Base-by-base conservation (phyloP, 371 early-diverging fungal genomes). In the Fennellomyces sp. region DNA sequence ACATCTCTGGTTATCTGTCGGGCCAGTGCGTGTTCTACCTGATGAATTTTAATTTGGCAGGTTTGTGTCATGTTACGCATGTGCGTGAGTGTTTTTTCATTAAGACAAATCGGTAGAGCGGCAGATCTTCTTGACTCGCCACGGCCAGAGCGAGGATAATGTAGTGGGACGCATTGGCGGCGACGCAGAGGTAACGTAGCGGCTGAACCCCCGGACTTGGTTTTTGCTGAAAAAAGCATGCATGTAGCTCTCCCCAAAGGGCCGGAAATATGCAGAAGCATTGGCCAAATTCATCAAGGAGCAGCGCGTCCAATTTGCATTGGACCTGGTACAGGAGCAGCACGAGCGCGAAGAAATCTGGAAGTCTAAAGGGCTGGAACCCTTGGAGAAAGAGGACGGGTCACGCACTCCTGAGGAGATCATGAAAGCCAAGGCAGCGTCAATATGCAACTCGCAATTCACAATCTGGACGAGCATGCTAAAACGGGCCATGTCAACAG, bases 11-110 rank as follows among this genome's bases (percentile, higher is more conserved):
- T 39, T 94, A 89, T 60, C 72, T 94, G 5, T 81, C 85, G 5
- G 87, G 89, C 5, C 94, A 94, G 64, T 88, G 91, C 54, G 90
- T 94, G 48, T 94, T 94, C 58, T 94, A 94, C 63, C 66, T 94
- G 50, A 94, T 93, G 94, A 90, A 90, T 63, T 83, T 88, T 30
- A 84, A 88, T 58, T 66, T 88, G 12, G 78, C 71, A 36, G 79
- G 82, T 76, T 19, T 21, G 39, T 52, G 7, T 50, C 13, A 50
- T 50, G 4, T 50, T 28, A 27, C 21, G 29, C 29, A 28, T n/a
- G n/a, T n/a, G n/a, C n/a, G n/a, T n/a, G n/a, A n/a, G 13, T 50
- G 23, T 21, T 12, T 50, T 28, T 31, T 23, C 26, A 17, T 39
- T 7, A 13, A 26, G 25, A 33, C 21, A 27, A 74, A 57, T 78